Evolutionary conservation across 2,329 filamentous ascomycete species (phyloP).

Genomic region (Elsinoe arachidis): DNA sequence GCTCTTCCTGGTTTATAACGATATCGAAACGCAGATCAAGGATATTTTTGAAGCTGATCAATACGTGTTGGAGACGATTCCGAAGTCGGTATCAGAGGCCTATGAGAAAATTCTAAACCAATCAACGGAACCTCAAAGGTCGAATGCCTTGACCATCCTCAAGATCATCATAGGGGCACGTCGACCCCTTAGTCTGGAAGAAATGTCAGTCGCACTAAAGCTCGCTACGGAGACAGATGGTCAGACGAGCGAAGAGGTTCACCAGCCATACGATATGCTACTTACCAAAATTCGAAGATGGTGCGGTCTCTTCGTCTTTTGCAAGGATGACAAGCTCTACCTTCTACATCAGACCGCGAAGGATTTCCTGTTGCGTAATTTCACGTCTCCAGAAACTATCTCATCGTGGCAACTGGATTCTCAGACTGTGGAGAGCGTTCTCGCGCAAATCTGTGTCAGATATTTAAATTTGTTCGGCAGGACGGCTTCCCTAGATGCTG

Average conservation of each 20-base stretch:
- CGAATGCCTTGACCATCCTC: slow-evolving; percentile 17
- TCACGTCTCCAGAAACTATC: no score
- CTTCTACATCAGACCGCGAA: slow-evolving; percentile 27
- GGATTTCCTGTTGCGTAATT: slow-evolving; percentile 20
- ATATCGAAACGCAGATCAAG: slow-evolving; percentile 14
- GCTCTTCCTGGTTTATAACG: slow-evolving; percentile 21
- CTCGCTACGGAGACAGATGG: slow-evolving; percentile 12
- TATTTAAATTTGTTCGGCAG: neutral
- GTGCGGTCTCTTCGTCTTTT: slow-evolving; percentile 24
- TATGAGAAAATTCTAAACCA: slow-evolving; percentile 23
- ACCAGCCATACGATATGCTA: neutral
- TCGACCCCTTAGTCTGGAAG: slow-evolving; percentile 19
- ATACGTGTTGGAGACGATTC: slow-evolving; percentile 10
- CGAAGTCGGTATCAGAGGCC: slow-evolving; percentile 22
- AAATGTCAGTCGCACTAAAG: slow-evolving; percentile 21
- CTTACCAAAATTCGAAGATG: slow-evolving; percentile 13
- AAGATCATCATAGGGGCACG: slow-evolving; percentile 22
- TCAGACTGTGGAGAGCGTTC: neutral
- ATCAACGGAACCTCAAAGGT: neutral
- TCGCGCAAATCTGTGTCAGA: neutral
- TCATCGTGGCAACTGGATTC: neutral
- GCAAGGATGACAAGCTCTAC: slow-evolving; percentile 20
- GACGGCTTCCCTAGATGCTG: no score
- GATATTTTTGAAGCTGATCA: no score
- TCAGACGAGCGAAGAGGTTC: neutral